Base-by-base conservation (phyloP, 2,329 filamentous ascomycete genomes). In the Camillea tinctor region DNA sequence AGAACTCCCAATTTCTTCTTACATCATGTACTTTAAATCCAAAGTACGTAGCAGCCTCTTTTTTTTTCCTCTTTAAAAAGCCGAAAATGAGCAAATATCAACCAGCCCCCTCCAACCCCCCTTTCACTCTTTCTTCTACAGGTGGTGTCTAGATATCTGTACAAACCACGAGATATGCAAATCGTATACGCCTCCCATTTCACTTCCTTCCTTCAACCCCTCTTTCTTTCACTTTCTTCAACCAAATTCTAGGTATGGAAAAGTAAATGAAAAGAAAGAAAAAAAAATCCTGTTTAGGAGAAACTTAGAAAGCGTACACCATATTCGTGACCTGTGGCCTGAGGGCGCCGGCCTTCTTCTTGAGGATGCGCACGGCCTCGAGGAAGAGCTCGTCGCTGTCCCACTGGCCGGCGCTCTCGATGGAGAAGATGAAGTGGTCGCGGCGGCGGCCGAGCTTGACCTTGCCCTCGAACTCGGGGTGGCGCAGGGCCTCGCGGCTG, bases 371-470 rank as follows among this genome's bases (percentile, higher is more conserved):
- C 55, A 99, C 84, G 24, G 92, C 88, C 78, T 98, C 93, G 59
- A 99, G 77, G 80, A 99, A 98, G 65, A 99, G 82, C 76, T 93
- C 88, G 70, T 98, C 94, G 72, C 93, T 97, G 60, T 95, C 89
- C 81, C 92, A 96, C 79, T 99, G 95, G 5, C 95, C 96, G 0
- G 92, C 89, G 80, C 93, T 97, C 81, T 99, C 95, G 40, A 99
- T 84, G 57, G 88, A 90, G 82, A 95, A 99, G 76, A 99, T 98
- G 76, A 99, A 99, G 79, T 99, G 96, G 75, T 99, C 95, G 66
- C 93, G 84, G 69, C 93, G 81, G 57, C 96, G 84, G 50, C 95
- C 95, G 30, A 99, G 85, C 81, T 93, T 93, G 65, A 99, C 95
- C 81, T 97, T 99, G 73, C 88, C 91, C 77, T 95, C 87, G 79